Conservation (phyloP, 2,329 filamentous ascomycete genomes). For the Trichoderma brevicompactum region DNA sequence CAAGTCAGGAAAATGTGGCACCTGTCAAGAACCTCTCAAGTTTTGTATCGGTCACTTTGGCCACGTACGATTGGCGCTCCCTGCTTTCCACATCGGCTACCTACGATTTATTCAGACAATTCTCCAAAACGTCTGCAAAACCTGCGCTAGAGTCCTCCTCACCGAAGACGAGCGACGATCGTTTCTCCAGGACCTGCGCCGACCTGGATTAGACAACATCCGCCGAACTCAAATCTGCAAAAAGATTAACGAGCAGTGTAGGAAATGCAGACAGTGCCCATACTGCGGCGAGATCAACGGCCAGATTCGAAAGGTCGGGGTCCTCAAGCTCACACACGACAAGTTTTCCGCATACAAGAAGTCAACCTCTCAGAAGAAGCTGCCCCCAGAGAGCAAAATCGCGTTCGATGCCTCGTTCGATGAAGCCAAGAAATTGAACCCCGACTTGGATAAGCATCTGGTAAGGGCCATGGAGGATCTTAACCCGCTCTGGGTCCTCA, state of each 20-base stretch:
- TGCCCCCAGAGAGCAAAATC: constrained; percentile 78
- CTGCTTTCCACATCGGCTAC: constrained; percentile 95
- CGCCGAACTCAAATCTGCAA: constrained; percentile 83
- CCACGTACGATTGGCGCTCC: constrained; percentile 85
- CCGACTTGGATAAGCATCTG: constrained; percentile 86
- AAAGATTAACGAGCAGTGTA: constrained; percentile 84
- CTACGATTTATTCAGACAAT: constrained; percentile 91
- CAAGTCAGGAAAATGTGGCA: constrained; percentile 78
- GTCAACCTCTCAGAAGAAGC: constrained; percentile 84
- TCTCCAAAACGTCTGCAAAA: constrained; percentile 93
- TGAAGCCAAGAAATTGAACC: constrained; percentile 74
- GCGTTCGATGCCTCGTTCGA: constrained; percentile 85
- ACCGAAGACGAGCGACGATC: constrained; percentile 76
- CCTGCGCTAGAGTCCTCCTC: constrained; percentile 83
- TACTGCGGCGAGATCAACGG: constrained; percentile 85
- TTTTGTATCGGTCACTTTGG: constrained; percentile 96
- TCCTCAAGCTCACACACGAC: constrained; percentile 94
- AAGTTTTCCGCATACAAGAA: constrained; percentile 88
- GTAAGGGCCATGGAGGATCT: constrained; percentile 94
- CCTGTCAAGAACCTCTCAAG: constrained; percentile 79
- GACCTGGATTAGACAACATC: constrained; percentile 79
- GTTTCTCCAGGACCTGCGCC: constrained; percentile 79
- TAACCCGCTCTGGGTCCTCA: constrained; percentile 85
- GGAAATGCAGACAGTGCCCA: constrained; percentile 82
- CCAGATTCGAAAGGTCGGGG: constrained; percentile 86